Evolutionary conservation across 2,329 filamentous ascomycete species (phyloP), one percentile per base, ranked within the genome.

Genomic region (Blumeriella jaapii): DNA sequence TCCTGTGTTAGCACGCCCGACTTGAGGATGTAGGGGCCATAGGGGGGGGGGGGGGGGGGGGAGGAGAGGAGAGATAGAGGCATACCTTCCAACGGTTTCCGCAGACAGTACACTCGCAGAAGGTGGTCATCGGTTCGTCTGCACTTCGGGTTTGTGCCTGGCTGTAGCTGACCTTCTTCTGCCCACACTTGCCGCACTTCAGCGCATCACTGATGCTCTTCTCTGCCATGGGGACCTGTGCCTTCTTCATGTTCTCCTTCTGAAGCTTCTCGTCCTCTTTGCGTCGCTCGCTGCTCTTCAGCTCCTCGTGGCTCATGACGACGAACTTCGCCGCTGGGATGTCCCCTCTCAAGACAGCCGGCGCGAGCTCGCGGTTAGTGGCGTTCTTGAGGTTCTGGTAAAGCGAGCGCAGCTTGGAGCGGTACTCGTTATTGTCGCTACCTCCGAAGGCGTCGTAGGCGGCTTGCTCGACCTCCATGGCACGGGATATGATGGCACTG

Each of bases 341-440:
- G 17, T 82, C 73, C 41, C 82, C 84, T 3, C 65, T 64, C 54
- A 94, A 68, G 47, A 98, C 82, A 45, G 78, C 74, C 42, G 68
- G 68, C 34, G 86, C 79, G 27, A 98, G 73, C 42, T 75, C 71
- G 23, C 73, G 68, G 62, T 96, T 96, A 45, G 77, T 80, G 62
- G 83, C 87, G 65, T 84, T 85, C 68, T 95, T 96, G 50, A 98
- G 74, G 56, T 96, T 96, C 57, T 87, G 77, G 63, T 85, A 96
- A 14, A 98, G 74, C 13, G 85, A 93, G 48, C 89, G 82, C 52
- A 96, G 80, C 67, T 95, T 95, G 47, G 69, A 70, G 55, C 81
- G 80, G 69, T 98, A 98, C 31, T 78, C 73, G 29, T 74, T 62
- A 11, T 68, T 78, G 52, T 86, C 79, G 36, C n/a, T n/a, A n/a